Conservation (phyloP, 345 rosid species). For the Anastatica hierochuntica region DNA sequence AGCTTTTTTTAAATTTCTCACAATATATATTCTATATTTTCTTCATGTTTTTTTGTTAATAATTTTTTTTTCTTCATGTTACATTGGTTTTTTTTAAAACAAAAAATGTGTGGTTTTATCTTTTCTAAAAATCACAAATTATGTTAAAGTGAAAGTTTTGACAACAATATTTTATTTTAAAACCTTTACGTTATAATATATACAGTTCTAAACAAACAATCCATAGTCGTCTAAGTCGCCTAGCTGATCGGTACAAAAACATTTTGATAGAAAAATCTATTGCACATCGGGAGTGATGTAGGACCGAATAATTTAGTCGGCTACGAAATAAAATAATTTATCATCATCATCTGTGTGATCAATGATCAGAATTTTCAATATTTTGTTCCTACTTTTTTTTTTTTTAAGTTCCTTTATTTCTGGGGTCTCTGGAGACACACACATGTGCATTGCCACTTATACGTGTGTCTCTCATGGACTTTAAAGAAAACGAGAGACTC, state of each 20-base stretch:
- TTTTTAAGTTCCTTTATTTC: conserved; percentile 12
- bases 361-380: neutral
- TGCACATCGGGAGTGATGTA: conserved; percentile 1
- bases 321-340: neutral
- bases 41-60: no score
- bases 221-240: no score
- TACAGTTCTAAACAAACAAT: no score
- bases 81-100: no score
- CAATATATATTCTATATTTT: no score
- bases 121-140: no score
- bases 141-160: no score
- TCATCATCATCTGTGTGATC: neutral
- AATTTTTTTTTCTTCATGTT: no score
- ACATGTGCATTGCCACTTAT: conserved; percentile 20
- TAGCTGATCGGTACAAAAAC: neutral
- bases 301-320: conserved; percentile 19
- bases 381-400: neutral
- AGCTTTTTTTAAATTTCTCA: no score
- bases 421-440: conserved; percentile 21
- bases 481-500: neutral
- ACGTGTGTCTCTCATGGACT: conserved; percentile 14
- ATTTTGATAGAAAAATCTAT: neutral
- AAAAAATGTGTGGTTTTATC: no score
- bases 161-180: no score
- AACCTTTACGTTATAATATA: no score